Evolutionary conservation across 768 basidiomycete genomes (phyloP).

Genomic region (Kwoniella sp.): DNA sequence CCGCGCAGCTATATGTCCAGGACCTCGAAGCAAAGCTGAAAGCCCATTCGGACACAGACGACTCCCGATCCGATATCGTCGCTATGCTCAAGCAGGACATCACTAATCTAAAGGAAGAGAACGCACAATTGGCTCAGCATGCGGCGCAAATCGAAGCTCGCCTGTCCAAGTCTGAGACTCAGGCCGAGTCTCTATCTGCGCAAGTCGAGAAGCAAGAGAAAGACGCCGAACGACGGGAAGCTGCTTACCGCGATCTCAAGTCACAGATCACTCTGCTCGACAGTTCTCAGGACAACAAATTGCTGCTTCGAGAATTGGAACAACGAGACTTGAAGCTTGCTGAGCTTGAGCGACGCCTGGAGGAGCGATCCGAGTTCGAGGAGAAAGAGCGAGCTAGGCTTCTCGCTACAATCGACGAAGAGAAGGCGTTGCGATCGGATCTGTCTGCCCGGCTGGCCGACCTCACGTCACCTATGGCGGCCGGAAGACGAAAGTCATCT

Average conservation of each 20-base stretch:
- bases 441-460: conserved; percentile 4
- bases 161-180: conserved; percentile 53
- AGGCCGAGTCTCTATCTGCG: conserved; percentile 60
- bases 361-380: conserved; percentile 63
- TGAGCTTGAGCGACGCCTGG: conserved; percentile 74
- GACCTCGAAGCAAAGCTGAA: conserved; percentile 92
- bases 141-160: conserved; percentile 81
- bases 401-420: conserved; percentile 47
- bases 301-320: conserved; percentile 68
- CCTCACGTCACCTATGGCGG: conserved; percentile 1
- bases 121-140: conserved; percentile 68
- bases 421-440: conserved; percentile 18
- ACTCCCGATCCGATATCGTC: conserved; percentile 72
- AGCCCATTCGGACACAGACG: conserved; percentile 70
- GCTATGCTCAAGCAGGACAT: conserved; percentile 81
- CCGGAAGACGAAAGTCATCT: neutral
- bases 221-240: conserved; percentile 68
- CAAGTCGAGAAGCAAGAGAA: conserved; percentile 71
- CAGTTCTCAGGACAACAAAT: conserved; percentile 64
- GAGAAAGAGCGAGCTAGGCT: conserved; percentile 59
- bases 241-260: conserved; percentile 68
- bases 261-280: conserved; percentile 63
- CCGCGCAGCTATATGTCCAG: conserved; percentile 73
- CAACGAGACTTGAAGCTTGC: conserved; percentile 70
- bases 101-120: conserved; percentile 67